Evolutionary conservation across 1,139 yeast species (phyloP).

Genomic region (Suhomyces wounanorum): DNA sequence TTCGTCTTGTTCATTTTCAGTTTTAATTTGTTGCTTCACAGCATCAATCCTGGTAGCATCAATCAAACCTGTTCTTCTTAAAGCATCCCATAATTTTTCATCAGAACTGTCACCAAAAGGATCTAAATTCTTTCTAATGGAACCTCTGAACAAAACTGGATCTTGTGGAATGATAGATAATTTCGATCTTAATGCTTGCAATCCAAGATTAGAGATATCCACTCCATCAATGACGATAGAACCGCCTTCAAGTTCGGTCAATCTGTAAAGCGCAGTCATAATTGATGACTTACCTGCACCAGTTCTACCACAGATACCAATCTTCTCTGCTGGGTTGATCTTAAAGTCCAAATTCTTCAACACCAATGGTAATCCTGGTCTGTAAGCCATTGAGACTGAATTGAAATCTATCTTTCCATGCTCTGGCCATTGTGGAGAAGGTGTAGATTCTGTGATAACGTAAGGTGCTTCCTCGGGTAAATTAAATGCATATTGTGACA

Average conservation of each 20-base stretch:
- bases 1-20: slow-evolving; percentile 19
- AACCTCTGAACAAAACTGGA: slow-evolving; percentile 70
- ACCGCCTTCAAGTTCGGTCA: slow-evolving; percentile 59
- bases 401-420: slow-evolving; percentile 56
- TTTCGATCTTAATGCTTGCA: slow-evolving; percentile 57
- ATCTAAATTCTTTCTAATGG: slow-evolving; percentile 65
- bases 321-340: slow-evolving; percentile 57
- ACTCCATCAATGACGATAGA: slow-evolving; percentile 57
- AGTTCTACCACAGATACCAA: slow-evolving; percentile 79
- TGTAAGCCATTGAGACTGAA: slow-evolving; percentile 64
- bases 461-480: slow-evolving; percentile 47
- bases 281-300: slow-evolving; percentile 80
- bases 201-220: slow-evolving; percentile 58
- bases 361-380: slow-evolving; percentile 75
- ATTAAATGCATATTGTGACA: slow-evolving; percentile 62
- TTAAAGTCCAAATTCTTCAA: slow-evolving; percentile 53
- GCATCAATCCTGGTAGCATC: slow-evolving; percentile 36
- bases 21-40: slow-evolving; percentile 24
- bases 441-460: slow-evolving; percentile 47
- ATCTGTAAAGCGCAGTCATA: slow-evolving; percentile 64
- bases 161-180: slow-evolving; percentile 79
- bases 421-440: slow-evolving; percentile 49
- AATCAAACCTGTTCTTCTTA: slow-evolving; percentile 64
- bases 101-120: slow-evolving; percentile 59
- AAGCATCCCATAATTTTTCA: slow-evolving; percentile 50